These are phyloP conservation scores for Monosporascus ibericus DNA, from an alignment of 2,329 filamentous ascomycete genomes.

Conservation along the genomic window DNA sequence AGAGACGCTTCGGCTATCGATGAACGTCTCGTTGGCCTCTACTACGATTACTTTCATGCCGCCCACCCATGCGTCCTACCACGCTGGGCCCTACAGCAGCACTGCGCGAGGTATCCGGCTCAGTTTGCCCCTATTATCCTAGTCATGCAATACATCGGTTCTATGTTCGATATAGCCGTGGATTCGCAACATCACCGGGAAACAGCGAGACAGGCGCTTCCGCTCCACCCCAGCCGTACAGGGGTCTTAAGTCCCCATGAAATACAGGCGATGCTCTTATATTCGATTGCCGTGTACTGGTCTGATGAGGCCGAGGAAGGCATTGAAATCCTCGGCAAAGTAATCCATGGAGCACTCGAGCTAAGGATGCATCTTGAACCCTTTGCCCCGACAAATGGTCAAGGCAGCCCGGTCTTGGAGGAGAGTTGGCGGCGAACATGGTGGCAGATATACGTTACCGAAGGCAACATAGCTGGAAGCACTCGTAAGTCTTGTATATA, in stretches of 20 bases:
- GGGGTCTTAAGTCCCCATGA: background rate
- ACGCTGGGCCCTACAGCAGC: background rate
- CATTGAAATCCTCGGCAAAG: background rate
- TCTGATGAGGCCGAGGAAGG: background rate
- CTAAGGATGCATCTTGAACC: background rate
- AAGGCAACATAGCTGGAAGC: background rate
- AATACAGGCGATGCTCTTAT: background rate
- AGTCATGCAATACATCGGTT: background rate
- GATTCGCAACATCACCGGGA: background rate
- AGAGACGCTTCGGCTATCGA: background rate
- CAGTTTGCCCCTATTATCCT: background rate
- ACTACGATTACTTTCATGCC: background rate
- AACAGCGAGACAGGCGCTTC: background rate
- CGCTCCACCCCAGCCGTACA: background rate
- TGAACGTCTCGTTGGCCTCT: background rate
- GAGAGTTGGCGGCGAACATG: background rate
- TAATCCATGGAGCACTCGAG: background rate
- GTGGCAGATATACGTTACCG: background rate
- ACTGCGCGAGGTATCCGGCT: background rate
- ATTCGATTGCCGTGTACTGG: background rate
- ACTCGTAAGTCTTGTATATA: background rate
- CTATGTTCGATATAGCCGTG: background rate
- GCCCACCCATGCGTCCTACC: background rate
- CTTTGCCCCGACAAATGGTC: background rate
- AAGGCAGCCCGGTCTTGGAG: background rate